Evolutionary conservation across 257 asterid species (phyloP).

Genomic region (Forsythia viridissima): DNA sequence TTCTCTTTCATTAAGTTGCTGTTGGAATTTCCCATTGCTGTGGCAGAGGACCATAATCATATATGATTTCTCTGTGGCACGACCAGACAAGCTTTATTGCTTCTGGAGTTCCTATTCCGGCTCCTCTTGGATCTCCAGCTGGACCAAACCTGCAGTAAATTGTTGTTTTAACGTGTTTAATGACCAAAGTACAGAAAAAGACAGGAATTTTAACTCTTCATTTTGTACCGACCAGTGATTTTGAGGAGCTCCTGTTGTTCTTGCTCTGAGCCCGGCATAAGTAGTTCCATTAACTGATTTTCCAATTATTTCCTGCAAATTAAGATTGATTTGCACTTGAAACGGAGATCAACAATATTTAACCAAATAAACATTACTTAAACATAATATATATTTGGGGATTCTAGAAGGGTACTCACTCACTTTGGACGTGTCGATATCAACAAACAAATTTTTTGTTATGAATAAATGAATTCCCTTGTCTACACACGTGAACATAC

Average conservation of each 20-base stretch:
- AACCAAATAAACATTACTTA: no score
- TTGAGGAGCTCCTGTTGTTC: conserved; percentile 97
- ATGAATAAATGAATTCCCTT: no score
- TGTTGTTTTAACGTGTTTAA: not conserved
- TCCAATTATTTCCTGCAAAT: conserved; percentile 77
- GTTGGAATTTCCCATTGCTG: conserved; percentile 58
- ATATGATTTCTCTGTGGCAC: conserved; percentile 80
- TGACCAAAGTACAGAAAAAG: not conserved
- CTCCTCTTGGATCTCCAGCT: conserved; percentile 89
- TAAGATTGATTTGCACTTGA: not conserved
- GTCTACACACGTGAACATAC: no score
- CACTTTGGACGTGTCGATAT: no score
- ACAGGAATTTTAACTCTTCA: not conserved
- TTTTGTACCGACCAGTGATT: conserved; percentile 72
- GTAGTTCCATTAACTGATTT: conserved; percentile 94
- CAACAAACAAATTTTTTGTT: no score
- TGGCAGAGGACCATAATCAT: conserved; percentile 75
- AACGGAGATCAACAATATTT: no score
- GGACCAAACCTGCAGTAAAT: conserved; percentile 74
- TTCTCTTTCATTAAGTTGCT: not conserved
- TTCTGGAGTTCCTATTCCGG: conserved; percentile 92
- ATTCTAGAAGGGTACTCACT: no score
- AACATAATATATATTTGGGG: no score
- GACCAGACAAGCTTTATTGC: conserved; percentile 95
- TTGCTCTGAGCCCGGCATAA: conserved; percentile 83